Evolutionary conservation across 441 rosid genomes (phyloP), one percentile per base, ranked within the genome.

Genomic region (Metrosideros polymorpha): DNA sequence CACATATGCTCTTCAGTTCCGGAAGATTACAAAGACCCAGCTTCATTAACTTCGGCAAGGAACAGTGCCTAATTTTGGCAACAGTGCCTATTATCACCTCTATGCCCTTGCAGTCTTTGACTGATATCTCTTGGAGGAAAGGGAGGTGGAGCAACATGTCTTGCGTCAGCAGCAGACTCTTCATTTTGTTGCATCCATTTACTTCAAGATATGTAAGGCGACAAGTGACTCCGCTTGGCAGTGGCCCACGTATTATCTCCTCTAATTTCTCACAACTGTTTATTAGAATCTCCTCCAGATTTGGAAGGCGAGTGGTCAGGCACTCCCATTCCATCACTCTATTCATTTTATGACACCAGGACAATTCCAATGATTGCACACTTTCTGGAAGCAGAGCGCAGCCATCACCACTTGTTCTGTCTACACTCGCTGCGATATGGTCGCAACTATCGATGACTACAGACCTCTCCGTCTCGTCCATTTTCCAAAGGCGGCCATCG

Each of bases 401-500:
- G 59, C 59, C 59, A 55, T 55, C 59, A 10, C 29, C 59, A 10
- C 59, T 25, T 55, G n/a, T 55, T 55, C 12, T 6, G 6, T 55
- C 59, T 5, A 25, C 59, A 4, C 29, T 55, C 13, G 3, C 59
- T 5, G 29, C 29, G 14, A 55, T 55, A 9, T 24, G 14, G 59
- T 55, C 29, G 3, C 29, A 55, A 9, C 59, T 6, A 55, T 55
- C 3, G 6, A 55, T 55, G 59, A 55, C 14, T 55, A 55, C 1
- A 27, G 14, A 9, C 59, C 29, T 55, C 59, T 55, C 59, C 3
- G 12, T 1, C 10, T 53, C 27, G 3, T 8, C 0, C 27, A 3
- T 4, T 19, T 0, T 0, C 56, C 56, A 53, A 22, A 53, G 27
- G 27, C 4, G 4, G 27, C 0, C 22, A 53, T 0, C 5, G 27